Evolutionary conservation across 2,329 filamentous ascomycete genomes (phyloP).

Genomic region (Clonostachys solani): DNA sequence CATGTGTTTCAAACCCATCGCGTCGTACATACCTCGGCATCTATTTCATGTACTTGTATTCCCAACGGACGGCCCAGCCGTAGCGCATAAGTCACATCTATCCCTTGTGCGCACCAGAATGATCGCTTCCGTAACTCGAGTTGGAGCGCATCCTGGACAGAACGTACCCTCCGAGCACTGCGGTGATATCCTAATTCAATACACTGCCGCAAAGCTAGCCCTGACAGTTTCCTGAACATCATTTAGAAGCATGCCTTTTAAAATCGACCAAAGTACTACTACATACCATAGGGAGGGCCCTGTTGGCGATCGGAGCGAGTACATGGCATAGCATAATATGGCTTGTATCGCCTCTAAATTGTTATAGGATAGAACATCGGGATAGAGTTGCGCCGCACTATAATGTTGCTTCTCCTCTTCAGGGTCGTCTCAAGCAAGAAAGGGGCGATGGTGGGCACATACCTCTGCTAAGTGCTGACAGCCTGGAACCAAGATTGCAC

Average conservation of each 20-base stretch:
- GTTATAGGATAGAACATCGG: constrained; percentile 6
- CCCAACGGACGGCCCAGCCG: background rate
- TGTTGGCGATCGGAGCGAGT: constrained; percentile 15
- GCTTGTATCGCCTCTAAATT: constrained; percentile 19
- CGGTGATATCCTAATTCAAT: background rate
- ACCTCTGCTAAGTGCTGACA: background rate
- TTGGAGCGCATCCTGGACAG: background rate
- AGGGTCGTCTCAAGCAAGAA: no score
- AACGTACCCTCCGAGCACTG: background rate
- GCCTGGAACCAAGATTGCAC: background rate
- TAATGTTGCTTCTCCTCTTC: background rate
- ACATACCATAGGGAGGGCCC: constrained; percentile 19
- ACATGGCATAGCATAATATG: constrained; percentile 18
- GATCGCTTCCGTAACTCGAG: background rate
- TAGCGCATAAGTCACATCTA: background rate
- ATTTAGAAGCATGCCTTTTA: background rate
- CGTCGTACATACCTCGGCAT: background rate
- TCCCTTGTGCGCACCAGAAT: background rate
- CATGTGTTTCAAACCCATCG: background rate
- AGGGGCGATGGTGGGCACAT: no score
- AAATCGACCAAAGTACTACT: no score
- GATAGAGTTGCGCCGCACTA: background rate
- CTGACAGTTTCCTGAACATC: background rate
- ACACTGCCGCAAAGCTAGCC: background rate
- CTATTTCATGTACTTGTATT: background rate